phyloP scores from a whole-genome alignment of 192 early-diverging fungal genomes.

The Linnemannia elongata region DNA sequence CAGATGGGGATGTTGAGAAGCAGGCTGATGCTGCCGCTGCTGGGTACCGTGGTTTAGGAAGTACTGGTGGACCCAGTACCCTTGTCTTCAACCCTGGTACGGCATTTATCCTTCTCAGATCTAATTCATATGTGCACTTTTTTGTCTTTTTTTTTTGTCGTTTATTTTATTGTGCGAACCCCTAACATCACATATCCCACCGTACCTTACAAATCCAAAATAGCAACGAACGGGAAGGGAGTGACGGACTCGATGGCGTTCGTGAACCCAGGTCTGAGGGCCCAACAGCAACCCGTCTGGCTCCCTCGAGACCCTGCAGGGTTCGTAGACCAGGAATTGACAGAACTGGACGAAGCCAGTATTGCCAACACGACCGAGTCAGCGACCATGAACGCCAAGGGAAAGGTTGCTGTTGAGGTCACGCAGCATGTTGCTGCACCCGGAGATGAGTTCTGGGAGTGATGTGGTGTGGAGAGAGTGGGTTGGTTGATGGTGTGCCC shows the following conservation, averaged over 20 bases:
- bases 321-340: slow-evolving; percentile 29
- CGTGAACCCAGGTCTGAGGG: slow-evolving; percentile 37
- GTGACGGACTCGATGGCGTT: slow-evolving; percentile 22
- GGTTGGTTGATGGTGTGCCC: no score
- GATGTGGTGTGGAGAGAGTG: neutral
- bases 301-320: slow-evolving; percentile 36
- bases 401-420: slow-evolving; percentile 12
- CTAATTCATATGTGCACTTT: neutral
- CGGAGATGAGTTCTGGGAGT: slow-evolving; percentile 35
- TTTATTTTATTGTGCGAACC: no score
- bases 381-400: slow-evolving; percentile 33
- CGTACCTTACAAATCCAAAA: neutral
- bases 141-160: neutral
- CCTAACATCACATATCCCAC: no score
- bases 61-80: neutral
- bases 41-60: neutral
- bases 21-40: neutral
- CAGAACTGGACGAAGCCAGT: slow-evolving; percentile 25
- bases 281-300: slow-evolving; percentile 23
- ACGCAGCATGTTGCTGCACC: slow-evolving; percentile 13
- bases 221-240: neutral
- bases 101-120: neutral
- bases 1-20: neutral
- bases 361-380: slow-evolving; percentile 21
- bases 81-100: neutral